A percentile compares a stretch with the other conserved stretches of the same genome.
Conservation (phyloP, 192 early-diverging fungal species). For the Backusella tarrabulga region DNA sequence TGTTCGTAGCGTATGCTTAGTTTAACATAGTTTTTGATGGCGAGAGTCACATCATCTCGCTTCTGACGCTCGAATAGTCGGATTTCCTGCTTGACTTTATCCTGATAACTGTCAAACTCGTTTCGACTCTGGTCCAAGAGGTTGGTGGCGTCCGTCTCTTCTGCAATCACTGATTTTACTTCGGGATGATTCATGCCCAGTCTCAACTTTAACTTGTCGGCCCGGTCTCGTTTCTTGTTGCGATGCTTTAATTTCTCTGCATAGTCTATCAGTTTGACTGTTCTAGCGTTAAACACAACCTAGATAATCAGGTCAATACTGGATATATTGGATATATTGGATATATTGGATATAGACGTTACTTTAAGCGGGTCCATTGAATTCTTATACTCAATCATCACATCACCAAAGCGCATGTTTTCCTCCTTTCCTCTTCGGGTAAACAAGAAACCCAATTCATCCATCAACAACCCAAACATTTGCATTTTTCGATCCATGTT, state of each 20-base stretch:
- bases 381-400: constrained; percentile 48
- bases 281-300: constrained; percentile 49
- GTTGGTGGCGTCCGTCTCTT: constrained; percentile 31
- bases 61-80: constrained; percentile 45
- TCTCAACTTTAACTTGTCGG: constrained; percentile 34
- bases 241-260: constrained; percentile 41
- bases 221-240: constrained; percentile 37
- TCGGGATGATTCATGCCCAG: constrained; percentile 24
- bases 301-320: background rate
- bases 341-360: background rate
- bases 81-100: constrained; percentile 42
- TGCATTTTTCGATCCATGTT: constrained; percentile 47
- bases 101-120: constrained; percentile 39
- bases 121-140: constrained; percentile 19
- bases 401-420: constrained; percentile 45
- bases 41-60: constrained; percentile 35
- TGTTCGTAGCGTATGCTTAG: constrained; percentile 41
- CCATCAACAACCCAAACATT: constrained; percentile 48
- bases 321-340: background rate
- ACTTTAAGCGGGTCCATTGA: constrained; percentile 50
- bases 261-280: constrained; percentile 47
- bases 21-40: constrained; percentile 38
- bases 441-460: constrained; percentile 45
- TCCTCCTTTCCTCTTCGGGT: constrained; percentile 46
- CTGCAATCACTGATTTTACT: constrained; percentile 22